Percentiles rank a stretch among this genome's conserved stretches.
Conservation (phyloP, 164 flowering plant genomes). For the Vitis labrusca region DNA sequence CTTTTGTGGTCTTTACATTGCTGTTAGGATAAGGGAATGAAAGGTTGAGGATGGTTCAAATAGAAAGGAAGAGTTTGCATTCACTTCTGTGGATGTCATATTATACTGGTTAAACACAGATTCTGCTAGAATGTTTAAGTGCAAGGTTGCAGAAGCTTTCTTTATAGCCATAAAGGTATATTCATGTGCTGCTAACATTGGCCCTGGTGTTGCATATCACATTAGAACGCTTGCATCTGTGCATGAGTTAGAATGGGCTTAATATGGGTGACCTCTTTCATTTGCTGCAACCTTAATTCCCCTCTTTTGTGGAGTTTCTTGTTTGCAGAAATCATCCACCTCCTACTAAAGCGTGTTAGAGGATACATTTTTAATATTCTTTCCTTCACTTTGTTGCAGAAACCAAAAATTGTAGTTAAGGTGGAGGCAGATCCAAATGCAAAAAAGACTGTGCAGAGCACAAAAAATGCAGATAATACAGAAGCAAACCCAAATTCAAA, state of each 20-base stretch:
- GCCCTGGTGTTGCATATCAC: background rate
- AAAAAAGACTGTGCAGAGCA: conserved; percentile 36
- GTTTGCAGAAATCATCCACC: background rate
- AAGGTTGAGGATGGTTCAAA: too few species aligned
- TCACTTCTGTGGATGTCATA: too few species aligned
- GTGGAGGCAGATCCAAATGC: conserved; percentile 36
- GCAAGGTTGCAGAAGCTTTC: too few species aligned
- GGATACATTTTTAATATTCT: background rate
- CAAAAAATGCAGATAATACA: conserved; percentile 38
- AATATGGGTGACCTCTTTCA: background rate
- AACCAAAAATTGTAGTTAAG: conserved; percentile 26
- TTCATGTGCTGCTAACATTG: background rate
- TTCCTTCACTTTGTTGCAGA: conserved; percentile 30
- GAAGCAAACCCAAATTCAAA: conserved; percentile 34
- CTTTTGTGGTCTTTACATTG: too few species aligned
- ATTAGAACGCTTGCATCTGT: background rate
- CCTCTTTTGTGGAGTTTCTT: background rate
- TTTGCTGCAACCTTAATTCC: background rate
- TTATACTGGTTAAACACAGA: too few species aligned
- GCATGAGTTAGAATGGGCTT: background rate
- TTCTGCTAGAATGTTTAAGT: too few species aligned
- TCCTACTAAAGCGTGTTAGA: background rate
- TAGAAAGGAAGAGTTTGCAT: too few species aligned
- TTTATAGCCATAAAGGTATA: too few species aligned
- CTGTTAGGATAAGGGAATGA: too few species aligned